phyloP scores from a whole-genome alignment of 192 early-diverging fungal species.

The Coemansia sp. region DNA sequence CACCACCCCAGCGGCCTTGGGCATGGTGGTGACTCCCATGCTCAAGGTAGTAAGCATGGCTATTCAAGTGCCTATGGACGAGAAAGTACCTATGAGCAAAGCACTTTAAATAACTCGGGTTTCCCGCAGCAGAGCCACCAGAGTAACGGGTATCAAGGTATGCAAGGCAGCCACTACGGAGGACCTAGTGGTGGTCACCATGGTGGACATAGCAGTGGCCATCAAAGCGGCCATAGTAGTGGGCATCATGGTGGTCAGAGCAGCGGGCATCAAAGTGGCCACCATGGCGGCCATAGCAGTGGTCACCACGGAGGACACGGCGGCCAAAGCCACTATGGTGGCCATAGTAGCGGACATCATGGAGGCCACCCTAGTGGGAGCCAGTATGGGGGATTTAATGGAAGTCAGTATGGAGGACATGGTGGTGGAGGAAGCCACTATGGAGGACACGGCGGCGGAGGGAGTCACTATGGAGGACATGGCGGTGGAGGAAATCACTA shows the following conservation, averaged over 20 bases:
- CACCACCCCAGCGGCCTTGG: slow-evolving; percentile 1
- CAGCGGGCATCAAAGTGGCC: not conserved
- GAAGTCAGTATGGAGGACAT: slow-evolving; percentile 14
- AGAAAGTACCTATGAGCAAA: not conserved
- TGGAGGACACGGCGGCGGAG: slow-evolving; percentile 8
- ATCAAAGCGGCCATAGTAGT: not conserved
- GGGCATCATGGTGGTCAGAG: slow-evolving; percentile 10
- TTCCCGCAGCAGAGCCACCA: slow-evolving; percentile 9
- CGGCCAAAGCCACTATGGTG: slow-evolving; percentile 3
- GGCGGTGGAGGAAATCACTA: not conserved
- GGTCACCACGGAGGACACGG: slow-evolving; percentile 7
- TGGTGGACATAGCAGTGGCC: slow-evolving; percentile 6
- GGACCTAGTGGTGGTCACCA: not conserved
- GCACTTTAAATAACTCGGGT: not conserved
- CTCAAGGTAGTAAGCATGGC: slow-evolving; percentile 3
- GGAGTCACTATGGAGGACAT: slow-evolving; percentile 1
- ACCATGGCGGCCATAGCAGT: not conserved
- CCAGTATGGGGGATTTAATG: not conserved
- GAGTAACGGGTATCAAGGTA: slow-evolving; percentile 1
- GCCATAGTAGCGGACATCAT: slow-evolving; percentile 7
- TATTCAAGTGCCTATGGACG: not conserved
- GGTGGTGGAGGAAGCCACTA: slow-evolving; percentile 1
- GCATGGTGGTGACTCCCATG: not conserved
- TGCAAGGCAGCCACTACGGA: slow-evolving; percentile 11
- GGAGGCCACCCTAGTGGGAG: slow-evolving; percentile 1